A percentile compares a stretch with the other conserved stretches of the same genome.
These are phyloP conservation scores for Scenedesmus sp. DNA, from an alignment of 163 green algal genomes.

Conservation along the genomic window DNA sequence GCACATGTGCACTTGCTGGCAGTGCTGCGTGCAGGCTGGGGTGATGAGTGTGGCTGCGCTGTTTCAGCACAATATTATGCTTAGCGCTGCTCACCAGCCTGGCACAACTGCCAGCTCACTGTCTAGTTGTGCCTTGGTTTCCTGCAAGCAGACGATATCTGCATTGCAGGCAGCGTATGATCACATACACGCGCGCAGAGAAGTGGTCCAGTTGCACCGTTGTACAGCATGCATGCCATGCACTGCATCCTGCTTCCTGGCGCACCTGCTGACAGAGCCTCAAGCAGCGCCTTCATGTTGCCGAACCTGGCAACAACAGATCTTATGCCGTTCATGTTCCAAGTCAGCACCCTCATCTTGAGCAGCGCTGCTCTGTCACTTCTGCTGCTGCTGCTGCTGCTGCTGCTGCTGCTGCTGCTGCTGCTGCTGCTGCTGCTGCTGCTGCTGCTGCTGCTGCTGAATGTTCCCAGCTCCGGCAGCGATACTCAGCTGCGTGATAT, in stretches of 20 bases:
- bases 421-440: background rate
- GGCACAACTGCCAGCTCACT: slow-evolving; percentile 73
- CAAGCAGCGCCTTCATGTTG: slow-evolving; percentile 62
- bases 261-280: slow-evolving; percentile 51
- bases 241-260: background rate
- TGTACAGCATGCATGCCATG: background rate
- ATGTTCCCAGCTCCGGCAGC: background rate
- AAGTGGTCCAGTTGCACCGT: background rate
- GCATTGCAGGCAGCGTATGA: background rate
- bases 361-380: background rate
- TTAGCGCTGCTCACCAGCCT: slow-evolving; percentile 71
- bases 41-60: background rate
- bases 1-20: background rate
- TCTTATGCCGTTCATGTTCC: slow-evolving; percentile 81
- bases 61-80: background rate
- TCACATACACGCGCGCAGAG: background rate
- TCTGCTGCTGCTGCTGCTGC: background rate
- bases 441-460: background rate
- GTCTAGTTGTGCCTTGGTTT: slow-evolving; percentile 85
- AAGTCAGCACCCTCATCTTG: slow-evolving; percentile 69
- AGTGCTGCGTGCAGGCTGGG: background rate
- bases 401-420: slow-evolving; percentile 13
- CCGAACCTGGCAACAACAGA: slow-evolving; percentile 43
- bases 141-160: slow-evolving; percentile 86
- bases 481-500: background rate